Base-by-base conservation (phyloP, 345 rosid genomes). In the Firmiana major region DNA sequence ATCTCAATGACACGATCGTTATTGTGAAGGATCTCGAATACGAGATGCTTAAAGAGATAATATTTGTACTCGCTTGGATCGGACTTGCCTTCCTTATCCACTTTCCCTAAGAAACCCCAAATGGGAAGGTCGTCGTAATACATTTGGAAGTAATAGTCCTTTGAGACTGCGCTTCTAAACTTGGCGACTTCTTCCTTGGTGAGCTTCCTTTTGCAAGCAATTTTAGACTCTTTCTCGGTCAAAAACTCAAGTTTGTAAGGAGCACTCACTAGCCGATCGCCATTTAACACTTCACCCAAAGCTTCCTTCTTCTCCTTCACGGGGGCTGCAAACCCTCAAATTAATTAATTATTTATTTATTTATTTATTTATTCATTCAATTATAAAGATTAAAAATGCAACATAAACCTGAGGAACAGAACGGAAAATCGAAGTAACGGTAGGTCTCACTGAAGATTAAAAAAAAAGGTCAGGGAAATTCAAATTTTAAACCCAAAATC, bases 211-310 rank as follows among this genome's bases (percentile, higher is more conserved):
- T 71, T 76, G 80, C 90, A 87, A 51, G 82, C 90, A 80, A 73
- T 24, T 53, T 81, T 82, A 19, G 90, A 75, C 22, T 80, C 83
- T 45, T 82, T 87, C 7, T 87, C 87, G 43, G 55, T 74, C 60
- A 79, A 36, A 43, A 85, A 87, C 67, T 87, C 80, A 26, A 87
- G 87, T 42, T 79, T 79, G 73, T 85, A 91, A 0, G 93, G 95
- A 17, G 94, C 91, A 78, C 81, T 91, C 6, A 91, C 95, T 60
- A 91, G 74, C 40, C 93, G 79, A 78, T 91, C 95, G 8, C 93
- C 95, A 74, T 91, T 91, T 51, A 91, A 83, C 63, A 91, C 86
- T 75, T 91, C 93, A 54, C 93, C 93, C 58, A 91, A 88, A 74
- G 93, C 93, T 86, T 91, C 90, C 82, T 75, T 83, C 73, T 85